phyloP scores from a whole-genome alignment of 306 rosid species.

The Carpinus viminea region DNA sequence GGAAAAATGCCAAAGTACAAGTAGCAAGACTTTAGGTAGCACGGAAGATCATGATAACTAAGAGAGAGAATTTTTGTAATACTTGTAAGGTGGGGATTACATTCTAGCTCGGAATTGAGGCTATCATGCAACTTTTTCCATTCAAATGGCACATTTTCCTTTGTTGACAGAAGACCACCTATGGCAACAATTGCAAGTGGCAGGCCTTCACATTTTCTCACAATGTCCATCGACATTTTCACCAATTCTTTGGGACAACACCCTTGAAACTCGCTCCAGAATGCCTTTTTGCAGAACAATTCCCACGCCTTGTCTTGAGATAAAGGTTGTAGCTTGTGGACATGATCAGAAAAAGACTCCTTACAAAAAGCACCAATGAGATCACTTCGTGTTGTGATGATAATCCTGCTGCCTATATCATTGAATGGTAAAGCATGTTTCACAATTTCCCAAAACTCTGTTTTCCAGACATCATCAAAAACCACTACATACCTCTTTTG shows the following conservation, averaged over 20 bases:
- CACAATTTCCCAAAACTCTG: neutral
- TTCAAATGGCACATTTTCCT: neutral
- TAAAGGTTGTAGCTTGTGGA: constrained; percentile 1
- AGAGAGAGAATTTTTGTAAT: neutral
- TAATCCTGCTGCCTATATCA: neutral
- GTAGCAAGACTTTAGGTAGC: constrained; percentile 19
- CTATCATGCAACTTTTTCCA: constrained; percentile 4
- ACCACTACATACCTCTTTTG: constrained; percentile 5
- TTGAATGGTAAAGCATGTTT: constrained; percentile 1
- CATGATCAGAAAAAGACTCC: neutral
- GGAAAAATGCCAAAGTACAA: constrained; percentile 30
- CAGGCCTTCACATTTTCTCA: constrained; percentile 13
- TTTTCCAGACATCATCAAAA: constrained; percentile 4
- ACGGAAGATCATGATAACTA: constrained; percentile 22
- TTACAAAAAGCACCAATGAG: neutral
- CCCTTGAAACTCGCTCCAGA: neutral
- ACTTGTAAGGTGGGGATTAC: constrained; percentile 7
- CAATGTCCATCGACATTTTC: neutral
- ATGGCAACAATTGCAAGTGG: constrained; percentile 23
- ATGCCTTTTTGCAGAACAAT: neutral
- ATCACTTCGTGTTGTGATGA: neutral
- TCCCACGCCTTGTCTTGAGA: neutral
- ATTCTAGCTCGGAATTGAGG: constrained; percentile 1
- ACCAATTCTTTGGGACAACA: neutral
- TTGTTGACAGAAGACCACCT: constrained; percentile 17